phyloP scores from a whole-genome alignment of 2,329 filamentous ascomycete species.

The Ophiostoma montium region DNA sequence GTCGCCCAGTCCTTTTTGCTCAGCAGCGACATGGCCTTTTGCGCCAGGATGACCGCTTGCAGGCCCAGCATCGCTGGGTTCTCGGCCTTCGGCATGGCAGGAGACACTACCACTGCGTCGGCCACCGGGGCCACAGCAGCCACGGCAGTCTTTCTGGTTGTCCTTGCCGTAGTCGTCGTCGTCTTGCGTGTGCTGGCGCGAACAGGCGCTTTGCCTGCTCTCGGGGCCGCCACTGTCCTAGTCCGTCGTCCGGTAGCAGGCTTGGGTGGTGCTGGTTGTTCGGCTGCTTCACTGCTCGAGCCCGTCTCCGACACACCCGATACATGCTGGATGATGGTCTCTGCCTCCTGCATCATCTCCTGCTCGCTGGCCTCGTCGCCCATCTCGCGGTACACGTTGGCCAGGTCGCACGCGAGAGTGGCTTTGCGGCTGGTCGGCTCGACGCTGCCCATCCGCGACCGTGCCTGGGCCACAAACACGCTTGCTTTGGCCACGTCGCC shows the following conservation, averaged over 20 bases:
- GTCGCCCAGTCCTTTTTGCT: conserved; percentile 40
- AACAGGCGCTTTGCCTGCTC: not conserved
- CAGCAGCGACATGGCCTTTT: conserved; percentile 31
- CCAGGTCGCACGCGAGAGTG: conserved; percentile 38
- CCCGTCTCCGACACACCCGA: not conserved
- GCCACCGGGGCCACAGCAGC: not conserved
- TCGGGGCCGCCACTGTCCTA: conserved; percentile 11
- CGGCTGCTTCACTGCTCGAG: not conserved
- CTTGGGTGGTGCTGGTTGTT: not conserved
- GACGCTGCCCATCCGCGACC: conserved; percentile 33
- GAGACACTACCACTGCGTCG: not conserved
- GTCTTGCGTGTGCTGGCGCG: not conserved
- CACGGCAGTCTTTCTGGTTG: not conserved
- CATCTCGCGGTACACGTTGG: conserved; percentile 38
- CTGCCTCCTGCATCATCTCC: conserved; percentile 33
- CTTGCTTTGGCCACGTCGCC: conserved; percentile 44
- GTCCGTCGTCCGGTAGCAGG: conserved; percentile 10
- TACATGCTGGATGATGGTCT: conserved; percentile 20
- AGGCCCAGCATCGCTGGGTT: conserved; percentile 19
- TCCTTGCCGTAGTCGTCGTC: not conserved
- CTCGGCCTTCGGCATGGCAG: conserved; percentile 8
- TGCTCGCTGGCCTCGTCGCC: conserved; percentile 29
- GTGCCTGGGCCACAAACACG: conserved; percentile 38
- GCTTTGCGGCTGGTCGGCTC: conserved; percentile 30
- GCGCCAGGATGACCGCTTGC: conserved; percentile 25